Conservation (phyloP, 2,329 filamentous ascomycete genomes). For the Sporothrix pseudoabietina region DNA sequence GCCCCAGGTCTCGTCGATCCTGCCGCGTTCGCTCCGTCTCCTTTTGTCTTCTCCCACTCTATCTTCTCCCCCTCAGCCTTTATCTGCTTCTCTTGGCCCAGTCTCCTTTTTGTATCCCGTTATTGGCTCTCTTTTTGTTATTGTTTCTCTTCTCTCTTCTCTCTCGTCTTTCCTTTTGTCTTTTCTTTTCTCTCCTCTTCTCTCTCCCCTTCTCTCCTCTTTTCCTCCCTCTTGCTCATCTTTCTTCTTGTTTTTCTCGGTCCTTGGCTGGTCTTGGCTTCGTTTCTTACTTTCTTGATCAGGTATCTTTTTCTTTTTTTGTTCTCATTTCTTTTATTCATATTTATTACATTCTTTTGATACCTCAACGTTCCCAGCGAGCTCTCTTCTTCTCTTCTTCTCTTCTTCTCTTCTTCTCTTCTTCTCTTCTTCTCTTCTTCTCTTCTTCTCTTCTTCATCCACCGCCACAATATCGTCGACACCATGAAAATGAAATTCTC, state of each 20-base stretch:
- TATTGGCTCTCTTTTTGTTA: conserved; percentile 10
- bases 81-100: neutral
- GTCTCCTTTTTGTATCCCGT: conserved; percentile 4
- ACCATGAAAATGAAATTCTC: conserved; percentile 30
- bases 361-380: neutral
- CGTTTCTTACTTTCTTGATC: conserved; percentile 1
- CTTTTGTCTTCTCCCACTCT: neutral
- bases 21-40: conserved; percentile 3
- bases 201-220: neutral
- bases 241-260: neutral
- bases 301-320: neutral
- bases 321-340: neutral
- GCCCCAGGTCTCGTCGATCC: conserved; percentile 1
- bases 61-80: neutral
- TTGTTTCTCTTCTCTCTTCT: neutral
- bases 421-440: neutral
- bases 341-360: conserved; percentile 3
- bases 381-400: neutral
- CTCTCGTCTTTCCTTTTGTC: neutral
- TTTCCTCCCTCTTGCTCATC: neutral
- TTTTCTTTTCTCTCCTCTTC: neutral
- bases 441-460: neutral
- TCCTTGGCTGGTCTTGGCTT: conserved; percentile 13
- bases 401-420: neutral
- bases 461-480: neutral